Evolutionary conservation across 805 yeast genomes (phyloP), one percentile per base, ranked within the genome.

Genomic region (Debaryomyces maramus): DNA sequence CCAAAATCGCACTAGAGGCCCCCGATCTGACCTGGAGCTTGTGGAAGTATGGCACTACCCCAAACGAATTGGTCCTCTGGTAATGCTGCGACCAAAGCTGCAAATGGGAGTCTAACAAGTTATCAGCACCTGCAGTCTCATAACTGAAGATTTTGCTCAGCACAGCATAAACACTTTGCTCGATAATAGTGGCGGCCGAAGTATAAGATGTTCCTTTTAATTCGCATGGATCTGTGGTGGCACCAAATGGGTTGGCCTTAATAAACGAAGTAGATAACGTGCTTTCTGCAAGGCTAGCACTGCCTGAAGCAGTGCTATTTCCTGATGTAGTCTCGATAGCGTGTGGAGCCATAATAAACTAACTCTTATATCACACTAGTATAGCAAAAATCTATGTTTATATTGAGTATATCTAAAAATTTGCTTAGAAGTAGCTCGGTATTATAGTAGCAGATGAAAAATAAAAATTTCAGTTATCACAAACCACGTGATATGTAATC

Each of bases 21-120:
- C 97, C 97, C 2, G 84, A 70, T 59, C 96, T 80, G 41, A 87
- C 77, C 55, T 89, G 88, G 41, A 83, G 61, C 47, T 75, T 67
- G 55, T 79, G 70, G 50, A 83, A 62, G 39, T 70, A 70, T 19
- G 95, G 93, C 39, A 81, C 78, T n/a, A 60, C 63, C 17, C 81
- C 81, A 33, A 61, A 55, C 10, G 78, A 67, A 56, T 84, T 83
- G 28, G 58, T 55, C 32, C 72, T 53, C 53, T 77, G 73, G 54
- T 69, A 70, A 35, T 70, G 61, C 33, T 67, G 60, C 32, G 72
- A 57, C 96, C 96, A 88, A 37, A 73, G 60, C 45, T 69, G 70
- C 46, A 84, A 56, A 34, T 78, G 72, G n/a, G 70, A 59, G 58
- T 84, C 88, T 36, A 87, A 65, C 34, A 78, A 69, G 50, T 80